Evolutionary conservation across 1,284 basidiomycete species (phyloP), one percentile per base, ranked within the genome.

Genomic region (Melampsora americana): DNA sequence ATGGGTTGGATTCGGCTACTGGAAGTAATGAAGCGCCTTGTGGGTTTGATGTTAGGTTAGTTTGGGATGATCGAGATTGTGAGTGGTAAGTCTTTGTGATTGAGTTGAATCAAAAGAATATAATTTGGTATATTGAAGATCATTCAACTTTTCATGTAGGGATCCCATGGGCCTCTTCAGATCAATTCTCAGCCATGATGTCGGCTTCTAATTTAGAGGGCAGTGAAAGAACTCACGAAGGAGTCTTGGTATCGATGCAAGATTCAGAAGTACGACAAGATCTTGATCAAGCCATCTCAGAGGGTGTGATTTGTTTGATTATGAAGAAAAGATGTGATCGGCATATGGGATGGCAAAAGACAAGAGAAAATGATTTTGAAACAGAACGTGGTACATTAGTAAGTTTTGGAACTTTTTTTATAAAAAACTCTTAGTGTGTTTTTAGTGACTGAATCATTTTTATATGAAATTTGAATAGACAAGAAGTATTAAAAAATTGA

Each of bases 11-110:
- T 42, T 67, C 72, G 18, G 72, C 44, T 42, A 75, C 59, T 32
- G 61, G 66, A n/a, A 75, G 72, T 42, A 46, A n/a, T 28, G 72
- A 75, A 48, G 72, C 72, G 26, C 72, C 72, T 16, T 75, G 72
- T 62, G 72, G 72, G 11, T 75, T 75, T 53, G 72, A 75, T 68
- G 53, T 68, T 12, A 46, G 72, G 30, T 64, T 75, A n/a, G 60
- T 75, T 62, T 75, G 72, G 72, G 72, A 75, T 42, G 72, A 75
- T 46, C 59, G 66, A 28, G 72, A 75, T 50, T 75, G 72, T 75
- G 35, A 62, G 72, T 23, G 16, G 39, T 39, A 9, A 23, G 48
- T 69, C 56, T 53, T 48, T 61, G 46, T 14, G 53, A 14, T 26
- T 72, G 50, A 4, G 23, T 20, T 9, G 42, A 32, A 50, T 20